Base-by-base conservation (phyloP, 306 rosid species). In the Lithocarpus polystachyus region DNA sequence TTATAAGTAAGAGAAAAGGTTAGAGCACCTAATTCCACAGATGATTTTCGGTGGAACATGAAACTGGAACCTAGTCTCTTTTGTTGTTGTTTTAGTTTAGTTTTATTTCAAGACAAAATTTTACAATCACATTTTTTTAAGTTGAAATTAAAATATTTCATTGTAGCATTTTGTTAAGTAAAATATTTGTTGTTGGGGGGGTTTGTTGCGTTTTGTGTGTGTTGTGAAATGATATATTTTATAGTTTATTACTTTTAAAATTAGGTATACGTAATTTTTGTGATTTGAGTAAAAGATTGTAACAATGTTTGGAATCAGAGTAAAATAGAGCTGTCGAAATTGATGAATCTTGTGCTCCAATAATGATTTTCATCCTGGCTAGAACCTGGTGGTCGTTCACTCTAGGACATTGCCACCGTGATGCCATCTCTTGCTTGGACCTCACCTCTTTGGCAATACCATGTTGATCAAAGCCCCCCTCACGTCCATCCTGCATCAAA, bases 231-330 rank as follows among this genome's bases (percentile, higher is more conserved):
- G 1, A 51, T 28, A 57, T 9, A 61, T 19, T 26, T 37, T 24
- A 43, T 17, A 6, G 14, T 24, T 51, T 12, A 51, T 2, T 24
- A 12, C 37, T 22, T 72, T 24, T 52, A 53, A 55, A 31, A 55
- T 23, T 9, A 56, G 23, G 54, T 74, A 13, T 56, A 56, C 6
- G 8, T 71, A 76, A 81, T 76, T 81, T 81, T 81, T 75, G 80
- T 80, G 11, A 75, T 81, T 73, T 69, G 84, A 76, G 80, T 81
- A 76, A 75, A 81, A 28, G 61, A 61, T 17, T 15, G 37, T n/a
- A 7, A 28, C 48, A 70, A 75, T 75, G 84, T 74, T 74, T 59
- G 79, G 79, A 56, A 74, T 75, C 79, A 56, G 80, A 81, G 79
- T 75, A 75, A 80, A 71, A 14, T 5, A 53, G 54, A 23, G 40